Evolutionary conservation across 2,329 filamentous ascomycete species (phyloP).

Genomic region (Diaporthe sp.): DNA sequence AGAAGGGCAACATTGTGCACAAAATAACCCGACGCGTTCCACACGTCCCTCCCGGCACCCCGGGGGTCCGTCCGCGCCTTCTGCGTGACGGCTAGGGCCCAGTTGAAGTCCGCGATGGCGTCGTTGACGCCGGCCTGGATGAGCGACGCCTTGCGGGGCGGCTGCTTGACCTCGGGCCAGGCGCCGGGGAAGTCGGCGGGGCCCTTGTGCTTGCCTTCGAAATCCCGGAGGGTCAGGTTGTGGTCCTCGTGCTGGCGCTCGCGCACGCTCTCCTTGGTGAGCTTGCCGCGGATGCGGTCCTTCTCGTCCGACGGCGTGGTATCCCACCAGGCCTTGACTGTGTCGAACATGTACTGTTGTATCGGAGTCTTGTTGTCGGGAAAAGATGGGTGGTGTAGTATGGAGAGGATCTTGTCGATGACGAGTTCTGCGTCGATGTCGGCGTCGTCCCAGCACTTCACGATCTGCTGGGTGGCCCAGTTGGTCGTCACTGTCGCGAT

Average conservation of each 20-base stretch:
- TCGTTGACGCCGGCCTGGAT: slow-evolving; percentile 45
- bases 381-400: slow-evolving; percentile 78
- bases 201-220: slow-evolving; percentile 45
- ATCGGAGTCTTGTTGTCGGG: slow-evolving; percentile 64
- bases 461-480: slow-evolving; percentile 75
- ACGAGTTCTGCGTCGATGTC: slow-evolving; percentile 73
- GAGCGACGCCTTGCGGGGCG: slow-evolving; percentile 47
- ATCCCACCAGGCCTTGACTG: slow-evolving; percentile 71
- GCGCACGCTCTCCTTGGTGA: slow-evolving; percentile 48
- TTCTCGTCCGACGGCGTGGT: slow-evolving; percentile 43
- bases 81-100: slow-evolving; percentile 36
- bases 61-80: slow-evolving; percentile 28
- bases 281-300: slow-evolving; percentile 45
- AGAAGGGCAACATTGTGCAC: slow-evolving; percentile 33
- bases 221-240: slow-evolving; percentile 47
- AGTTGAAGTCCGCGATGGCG: slow-evolving; percentile 40
- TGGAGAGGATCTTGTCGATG: slow-evolving; percentile 71
- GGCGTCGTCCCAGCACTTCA: slow-evolving; percentile 79
- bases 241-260: slow-evolving; percentile 49
- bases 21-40: slow-evolving; percentile 21
- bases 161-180: slow-evolving; percentile 45
- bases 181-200: slow-evolving; percentile 49
- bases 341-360: slow-evolving; percentile 76
- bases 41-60: slow-evolving; percentile 30
- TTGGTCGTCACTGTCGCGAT: slow-evolving; percentile 72